Conservation (phyloP, 768 basidiomycete species). For the Agaricus bisporus region DNA sequence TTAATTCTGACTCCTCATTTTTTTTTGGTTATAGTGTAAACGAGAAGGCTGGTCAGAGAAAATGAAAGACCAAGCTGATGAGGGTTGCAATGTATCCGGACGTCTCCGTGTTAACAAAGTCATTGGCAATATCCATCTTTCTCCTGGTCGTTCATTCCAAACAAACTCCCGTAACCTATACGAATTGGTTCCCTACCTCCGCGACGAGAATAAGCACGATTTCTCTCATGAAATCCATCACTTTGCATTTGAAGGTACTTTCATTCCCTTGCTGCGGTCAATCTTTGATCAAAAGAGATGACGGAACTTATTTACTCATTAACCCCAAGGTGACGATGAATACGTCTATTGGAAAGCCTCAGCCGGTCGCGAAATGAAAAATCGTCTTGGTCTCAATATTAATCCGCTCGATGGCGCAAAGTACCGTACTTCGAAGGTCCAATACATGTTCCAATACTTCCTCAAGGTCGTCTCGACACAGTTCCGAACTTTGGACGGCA, state of each 20-base stretch:
- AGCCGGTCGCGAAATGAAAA: slow-evolving; percentile 56
- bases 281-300: background rate
- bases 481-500: slow-evolving; percentile 78
- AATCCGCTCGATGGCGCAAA: slow-evolving; percentile 73
- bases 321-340: slow-evolving; percentile 61
- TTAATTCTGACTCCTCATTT: background rate
- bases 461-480: slow-evolving; percentile 97
- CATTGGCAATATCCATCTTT: slow-evolving; percentile 91
- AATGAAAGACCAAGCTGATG: slow-evolving; percentile 84
- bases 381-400: slow-evolving; percentile 61
- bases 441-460: slow-evolving; percentile 99
- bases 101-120: slow-evolving; percentile 96
- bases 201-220: slow-evolving; percentile 86
- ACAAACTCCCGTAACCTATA: slow-evolving; percentile 70
- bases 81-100: slow-evolving; percentile 93
- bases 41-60: slow-evolving; percentile 94
- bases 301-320: background rate
- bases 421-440: slow-evolving; percentile 60
- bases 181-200: slow-evolving; percentile 91
- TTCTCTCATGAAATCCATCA: slow-evolving; percentile 86
- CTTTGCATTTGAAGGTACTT: slow-evolving; percentile 64
- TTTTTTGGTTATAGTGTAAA: slow-evolving; percentile 55
- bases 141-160: slow-evolving; percentile 95
- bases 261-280: background rate
- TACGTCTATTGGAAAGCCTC: slow-evolving; percentile 64